phyloP scores from a whole-genome alignment of 75 land plant species.

The Picea glauca region DNA sequence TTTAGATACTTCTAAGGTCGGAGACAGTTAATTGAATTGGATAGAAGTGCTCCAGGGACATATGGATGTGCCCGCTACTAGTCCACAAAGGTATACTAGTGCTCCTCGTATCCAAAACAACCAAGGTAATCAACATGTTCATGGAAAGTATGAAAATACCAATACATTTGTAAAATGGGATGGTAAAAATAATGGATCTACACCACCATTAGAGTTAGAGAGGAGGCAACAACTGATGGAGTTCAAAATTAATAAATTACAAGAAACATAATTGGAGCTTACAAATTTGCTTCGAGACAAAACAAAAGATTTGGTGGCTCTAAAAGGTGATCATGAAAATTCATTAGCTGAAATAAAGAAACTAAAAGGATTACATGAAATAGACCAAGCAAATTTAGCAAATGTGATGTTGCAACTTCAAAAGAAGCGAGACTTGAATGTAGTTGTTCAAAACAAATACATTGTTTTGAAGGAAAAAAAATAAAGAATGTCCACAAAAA shows the following conservation, averaged over 20 bases:
- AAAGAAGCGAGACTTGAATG: conserved; percentile 40
- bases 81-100: conserved; percentile 16
- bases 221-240: too few species aligned
- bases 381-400: conserved; percentile 27
- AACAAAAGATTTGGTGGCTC: conserved; percentile 20
- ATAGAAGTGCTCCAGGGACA: conserved; percentile 23
- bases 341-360: conserved; percentile 25
- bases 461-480: conserved; percentile 25
- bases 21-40: neutral
- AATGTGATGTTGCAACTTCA: conserved; percentile 27
- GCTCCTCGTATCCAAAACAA: neutral
- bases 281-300: conserved; percentile 38
- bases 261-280: neutral
- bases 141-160: too few species aligned
- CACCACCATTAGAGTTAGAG: too few species aligned
- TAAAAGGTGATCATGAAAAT: conserved; percentile 24
- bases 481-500: conserved; percentile 17
- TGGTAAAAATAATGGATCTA: too few species aligned
- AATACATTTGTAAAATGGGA: too few species aligned
- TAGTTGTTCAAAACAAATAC: conserved; percentile 29
- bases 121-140: too few species aligned
- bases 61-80: conserved; percentile 25
- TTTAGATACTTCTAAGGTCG: conserved; percentile 29
- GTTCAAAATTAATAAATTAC: too few species aligned
- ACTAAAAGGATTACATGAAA: conserved; percentile 33